A percentile compares a stretch with the other conserved stretches of the same genome.
Evolutionary conservation across 495 filamentous ascomycete genomes (phyloP).

Genomic region (Hypoxylon crocopeplum): DNA sequence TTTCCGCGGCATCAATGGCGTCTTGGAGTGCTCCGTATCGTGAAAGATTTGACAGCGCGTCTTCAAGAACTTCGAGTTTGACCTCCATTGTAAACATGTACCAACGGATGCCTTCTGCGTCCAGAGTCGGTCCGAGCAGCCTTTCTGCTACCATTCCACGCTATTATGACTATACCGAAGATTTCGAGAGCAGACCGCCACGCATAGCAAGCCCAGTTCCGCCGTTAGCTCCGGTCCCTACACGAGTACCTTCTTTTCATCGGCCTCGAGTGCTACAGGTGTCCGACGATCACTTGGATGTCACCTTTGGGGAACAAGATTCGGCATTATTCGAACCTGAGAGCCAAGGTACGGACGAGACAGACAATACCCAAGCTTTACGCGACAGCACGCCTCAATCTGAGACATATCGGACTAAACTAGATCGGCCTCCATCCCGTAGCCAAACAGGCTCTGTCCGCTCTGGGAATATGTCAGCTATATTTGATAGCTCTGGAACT

Average conservation of each 20-base stretch:
- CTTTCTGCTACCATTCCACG: conserved; percentile 38
- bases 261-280: conserved; percentile 40
- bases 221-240: conserved; percentile 46
- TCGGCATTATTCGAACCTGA: conserved; percentile 35
- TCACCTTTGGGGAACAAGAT: conserved; percentile 30
- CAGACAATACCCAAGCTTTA: background rate
- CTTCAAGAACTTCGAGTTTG: conserved; percentile 46
- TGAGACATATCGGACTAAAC: background rate
- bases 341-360: conserved; percentile 14
- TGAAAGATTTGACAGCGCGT: conserved; percentile 31
- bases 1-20: conserved; percentile 37
- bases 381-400: background rate
- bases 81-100: conserved; percentile 53
- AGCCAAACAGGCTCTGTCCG: conserved; percentile 13
- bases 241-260: conserved; percentile 38
- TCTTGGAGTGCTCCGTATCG: conserved; percentile 33
- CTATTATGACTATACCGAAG: conserved; percentile 62
- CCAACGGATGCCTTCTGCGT: conserved; percentile 35
- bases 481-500: conserved; percentile 12
- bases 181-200: conserved; percentile 46
- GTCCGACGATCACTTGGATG: conserved; percentile 32
- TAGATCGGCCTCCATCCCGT: conserved; percentile 16
- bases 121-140: conserved; percentile 18
- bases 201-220: conserved; percentile 26
- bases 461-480: conserved; percentile 18